phyloP scores from a whole-genome alignment of 2,329 filamentous ascomycete species.

The Trichoderma simmonsii region DNA sequence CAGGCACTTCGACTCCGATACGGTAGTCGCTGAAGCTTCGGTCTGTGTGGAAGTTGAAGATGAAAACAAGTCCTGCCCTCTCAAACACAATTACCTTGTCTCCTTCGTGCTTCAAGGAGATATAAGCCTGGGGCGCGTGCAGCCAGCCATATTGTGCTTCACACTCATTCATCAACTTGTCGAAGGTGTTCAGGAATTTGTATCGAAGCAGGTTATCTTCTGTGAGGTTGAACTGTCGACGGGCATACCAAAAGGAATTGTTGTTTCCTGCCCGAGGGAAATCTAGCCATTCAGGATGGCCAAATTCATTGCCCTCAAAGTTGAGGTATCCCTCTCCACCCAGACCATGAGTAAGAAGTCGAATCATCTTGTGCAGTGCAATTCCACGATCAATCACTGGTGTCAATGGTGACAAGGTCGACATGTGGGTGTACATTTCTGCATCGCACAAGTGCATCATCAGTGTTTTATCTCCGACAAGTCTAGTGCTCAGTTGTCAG shows the following conservation, averaged over 20 bases:
- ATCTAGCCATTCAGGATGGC: constrained; percentile 97
- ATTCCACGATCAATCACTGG: constrained; percentile 87
- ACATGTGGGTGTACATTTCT: constrained; percentile 98
- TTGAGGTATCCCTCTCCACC: constrained; percentile 97
- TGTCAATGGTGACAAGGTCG: constrained; percentile 75
- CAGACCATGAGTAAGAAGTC: constrained; percentile 83
- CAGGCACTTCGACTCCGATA: constrained; percentile 78
- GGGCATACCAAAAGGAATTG: constrained; percentile 92
- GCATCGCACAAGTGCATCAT: constrained; percentile 99
- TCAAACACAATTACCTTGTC: constrained; percentile 98
- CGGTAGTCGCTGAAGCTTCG: constrained; percentile 89
- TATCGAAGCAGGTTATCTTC: constrained; percentile 86
- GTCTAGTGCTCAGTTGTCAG: constrained; percentile 45
- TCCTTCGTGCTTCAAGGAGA: constrained; percentile 87
- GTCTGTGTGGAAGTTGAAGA: constrained; percentile 93
- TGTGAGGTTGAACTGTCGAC: constrained; percentile 88
- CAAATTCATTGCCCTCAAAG: constrained; percentile 98
- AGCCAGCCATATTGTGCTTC: constrained; percentile 94
- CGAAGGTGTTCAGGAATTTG: constrained; percentile 88
- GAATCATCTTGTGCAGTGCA: constrained; percentile 95
- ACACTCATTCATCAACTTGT: constrained; percentile 81
- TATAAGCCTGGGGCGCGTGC: constrained; percentile 77
- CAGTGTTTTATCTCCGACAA: constrained; percentile 93
- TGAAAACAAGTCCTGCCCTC: constrained; percentile 81
- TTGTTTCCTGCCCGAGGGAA: constrained; percentile 91